Percentiles rank a stretch among this genome's conserved stretches.
Conservation (phyloP, 768 basidiomycete genomes). For the Coprinopsis strossmayeri region DNA sequence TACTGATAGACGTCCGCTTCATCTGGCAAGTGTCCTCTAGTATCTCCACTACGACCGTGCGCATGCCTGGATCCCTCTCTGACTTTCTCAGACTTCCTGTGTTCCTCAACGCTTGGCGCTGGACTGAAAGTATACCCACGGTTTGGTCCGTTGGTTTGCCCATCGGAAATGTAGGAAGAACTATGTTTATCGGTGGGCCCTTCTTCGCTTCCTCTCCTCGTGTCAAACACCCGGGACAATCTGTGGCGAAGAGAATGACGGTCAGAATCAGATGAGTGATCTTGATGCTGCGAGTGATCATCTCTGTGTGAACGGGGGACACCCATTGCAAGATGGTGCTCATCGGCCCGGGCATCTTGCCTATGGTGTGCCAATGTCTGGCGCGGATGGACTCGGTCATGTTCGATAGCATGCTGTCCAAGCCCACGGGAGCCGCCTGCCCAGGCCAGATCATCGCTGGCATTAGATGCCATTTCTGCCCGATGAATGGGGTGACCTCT, state of each 20-base stretch:
- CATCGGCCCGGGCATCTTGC: no score
- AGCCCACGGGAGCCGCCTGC: no score
- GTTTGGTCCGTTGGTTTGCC: no score
- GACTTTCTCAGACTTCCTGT: background rate
- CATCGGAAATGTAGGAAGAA: no score
- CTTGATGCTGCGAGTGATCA: background rate
- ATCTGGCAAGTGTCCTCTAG: conserved; percentile 20
- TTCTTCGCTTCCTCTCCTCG: background rate
- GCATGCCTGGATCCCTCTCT: no score
- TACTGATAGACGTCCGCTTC: conserved; percentile 40
- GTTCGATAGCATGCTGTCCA: no score
- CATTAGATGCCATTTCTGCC: background rate
- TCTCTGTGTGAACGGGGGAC: background rate
- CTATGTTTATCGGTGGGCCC: background rate
- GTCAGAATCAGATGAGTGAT: background rate
- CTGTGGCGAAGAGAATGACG: background rate
- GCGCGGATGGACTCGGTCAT: no score
- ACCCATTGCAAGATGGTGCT: no score
- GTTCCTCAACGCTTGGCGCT: no score
- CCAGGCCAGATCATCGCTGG: background rate
- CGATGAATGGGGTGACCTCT: background rate
- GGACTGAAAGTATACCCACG: no score
- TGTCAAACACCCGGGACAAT: background rate
- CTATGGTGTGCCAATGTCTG: no score
- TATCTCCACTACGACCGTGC: conserved; percentile 7